A percentile compares a stretch with the other conserved stretches of the same genome.
Conservation (phyloP, 805 yeast genomes). For the Wickerhamiella siamensis region DNA sequence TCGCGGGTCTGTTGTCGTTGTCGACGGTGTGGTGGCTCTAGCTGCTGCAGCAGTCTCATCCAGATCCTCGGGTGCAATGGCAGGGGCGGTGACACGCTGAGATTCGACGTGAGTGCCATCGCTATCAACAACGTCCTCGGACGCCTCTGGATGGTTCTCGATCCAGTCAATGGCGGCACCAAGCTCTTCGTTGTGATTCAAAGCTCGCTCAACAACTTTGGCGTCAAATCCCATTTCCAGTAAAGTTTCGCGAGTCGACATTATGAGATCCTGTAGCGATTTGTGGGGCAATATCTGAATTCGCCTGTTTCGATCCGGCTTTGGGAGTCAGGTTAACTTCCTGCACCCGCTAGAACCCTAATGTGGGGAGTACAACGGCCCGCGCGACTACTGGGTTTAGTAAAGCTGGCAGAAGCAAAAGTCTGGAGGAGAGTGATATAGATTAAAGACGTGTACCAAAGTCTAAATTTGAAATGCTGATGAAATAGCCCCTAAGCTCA, state of each 20-base stretch:
- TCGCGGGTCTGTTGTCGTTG: conserved; percentile 2
- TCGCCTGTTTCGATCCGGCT: no score
- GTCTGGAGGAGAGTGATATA: no score
- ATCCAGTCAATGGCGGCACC: conserved; percentile 25
- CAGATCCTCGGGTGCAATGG: not conserved
- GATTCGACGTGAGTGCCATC: not conserved
- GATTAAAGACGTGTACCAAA: no score
- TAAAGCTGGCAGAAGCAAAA: no score
- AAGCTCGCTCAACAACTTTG: conserved; percentile 21
- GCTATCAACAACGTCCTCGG: no score
- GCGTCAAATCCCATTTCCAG: conserved; percentile 25
- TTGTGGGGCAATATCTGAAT: not conserved
- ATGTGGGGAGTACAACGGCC: no score
- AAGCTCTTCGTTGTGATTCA: conserved; percentile 12
- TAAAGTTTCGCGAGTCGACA: conserved; percentile 11
- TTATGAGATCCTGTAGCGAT: no score
- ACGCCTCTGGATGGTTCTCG: conserved; percentile 18
- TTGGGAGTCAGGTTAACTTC: no score
- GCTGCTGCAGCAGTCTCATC: conserved; percentile 13
- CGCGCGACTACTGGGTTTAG: no score
- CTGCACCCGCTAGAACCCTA: no score
- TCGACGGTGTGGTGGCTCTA: conserved; percentile 8
- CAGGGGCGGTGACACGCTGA: not conserved
- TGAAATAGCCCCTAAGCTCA: no score
- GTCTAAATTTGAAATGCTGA: no score